A percentile compares a stretch with the other conserved stretches of the same genome.
phyloP scores from a whole-genome alignment of 1,139 yeast species.

The Nakaseomyces glabratus region DNA sequence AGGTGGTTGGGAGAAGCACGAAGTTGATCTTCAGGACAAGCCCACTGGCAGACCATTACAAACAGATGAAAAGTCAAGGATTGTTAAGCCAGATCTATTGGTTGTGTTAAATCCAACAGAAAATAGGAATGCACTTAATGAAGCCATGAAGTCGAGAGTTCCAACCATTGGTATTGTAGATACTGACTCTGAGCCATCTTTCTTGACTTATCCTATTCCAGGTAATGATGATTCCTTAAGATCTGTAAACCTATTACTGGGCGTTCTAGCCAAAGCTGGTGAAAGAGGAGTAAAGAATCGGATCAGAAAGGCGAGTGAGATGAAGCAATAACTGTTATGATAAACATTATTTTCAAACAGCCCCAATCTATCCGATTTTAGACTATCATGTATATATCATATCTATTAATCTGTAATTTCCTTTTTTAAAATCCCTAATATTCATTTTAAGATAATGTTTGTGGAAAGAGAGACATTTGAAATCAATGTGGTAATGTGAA shows the following conservation, averaged over 20 bases:
- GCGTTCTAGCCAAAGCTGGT: slow-evolving; percentile 80
- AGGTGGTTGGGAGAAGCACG: slow-evolving; percentile 46
- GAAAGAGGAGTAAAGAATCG: slow-evolving; percentile 63
- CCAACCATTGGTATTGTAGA: slow-evolving; percentile 94
- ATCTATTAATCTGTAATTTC: too few relatives aligned
- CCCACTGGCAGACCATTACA: slow-evolving; percentile 51
- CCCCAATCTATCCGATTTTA: too few relatives aligned
- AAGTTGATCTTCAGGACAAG: slow-evolving; percentile 56
- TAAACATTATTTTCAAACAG: too few relatives aligned
- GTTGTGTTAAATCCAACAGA: slow-evolving; percentile 84
- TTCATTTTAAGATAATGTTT: too few relatives aligned
- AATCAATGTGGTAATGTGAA: too few relatives aligned
- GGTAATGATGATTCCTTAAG: slow-evolving; percentile 92
- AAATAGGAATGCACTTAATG: slow-evolving; percentile 70
- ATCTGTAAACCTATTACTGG: slow-evolving; percentile 67
- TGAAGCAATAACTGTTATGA: too few relatives aligned
- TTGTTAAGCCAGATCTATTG: slow-evolving; percentile 80
- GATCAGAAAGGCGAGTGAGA: neutral
- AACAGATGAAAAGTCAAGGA: slow-evolving; percentile 36
- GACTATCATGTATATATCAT: too few relatives aligned
- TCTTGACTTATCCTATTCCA: slow-evolving; percentile 89
- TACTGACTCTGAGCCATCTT: slow-evolving; percentile 84
- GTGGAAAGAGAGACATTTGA: too few relatives aligned
- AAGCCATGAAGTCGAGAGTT: slow-evolving; percentile 71
- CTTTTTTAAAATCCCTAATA: too few relatives aligned